Conservation (phyloP, 1,139 yeast species). For the Yamadazyma siamensis region DNA sequence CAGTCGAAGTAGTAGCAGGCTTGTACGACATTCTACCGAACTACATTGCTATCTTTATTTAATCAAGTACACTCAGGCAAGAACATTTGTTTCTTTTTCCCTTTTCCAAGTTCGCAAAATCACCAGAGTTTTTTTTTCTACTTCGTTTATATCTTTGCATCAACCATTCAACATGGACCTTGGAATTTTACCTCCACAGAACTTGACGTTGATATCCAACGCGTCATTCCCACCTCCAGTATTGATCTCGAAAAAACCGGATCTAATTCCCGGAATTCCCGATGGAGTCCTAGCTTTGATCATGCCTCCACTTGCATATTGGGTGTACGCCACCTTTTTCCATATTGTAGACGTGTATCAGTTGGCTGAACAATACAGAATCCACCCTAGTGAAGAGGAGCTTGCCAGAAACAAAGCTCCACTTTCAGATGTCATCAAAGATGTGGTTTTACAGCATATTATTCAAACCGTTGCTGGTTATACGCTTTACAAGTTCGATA, state of each 20-base stretch:
- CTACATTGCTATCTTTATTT: too few species aligned
- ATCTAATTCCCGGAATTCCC: constrained; percentile 54
- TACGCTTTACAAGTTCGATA: constrained; percentile 53
- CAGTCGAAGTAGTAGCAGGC: too few species aligned
- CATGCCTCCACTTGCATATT: constrained; percentile 78
- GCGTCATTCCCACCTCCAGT: constrained; percentile 13
- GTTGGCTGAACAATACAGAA: constrained; percentile 77
- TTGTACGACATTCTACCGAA: too few species aligned
- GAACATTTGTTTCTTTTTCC: too few species aligned
- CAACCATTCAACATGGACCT: constrained; percentile 3
- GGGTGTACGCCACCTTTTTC: constrained; percentile 74
- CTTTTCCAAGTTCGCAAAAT: too few species aligned
- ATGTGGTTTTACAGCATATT: constrained; percentile 79
- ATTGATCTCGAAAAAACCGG: constrained; percentile 23
- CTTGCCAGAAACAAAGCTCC: constrained; percentile 70
- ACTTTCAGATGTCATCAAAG: constrained; percentile 64
- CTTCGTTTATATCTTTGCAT: too few species aligned
- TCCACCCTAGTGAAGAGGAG: constrained; percentile 90
- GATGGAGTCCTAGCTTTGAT: constrained; percentile 74
- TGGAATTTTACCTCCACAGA: constrained; percentile 7
- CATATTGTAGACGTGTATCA: constrained; percentile 70
- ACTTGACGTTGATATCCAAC: constrained; percentile 13
- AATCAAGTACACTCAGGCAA: too few species aligned
- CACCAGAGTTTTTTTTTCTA: too few species aligned
- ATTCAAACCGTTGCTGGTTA: constrained; percentile 75